Evolutionary conservation across 495 filamentous ascomycete genomes (phyloP).

Genomic region (Lasiosphaeria hispida): DNA sequence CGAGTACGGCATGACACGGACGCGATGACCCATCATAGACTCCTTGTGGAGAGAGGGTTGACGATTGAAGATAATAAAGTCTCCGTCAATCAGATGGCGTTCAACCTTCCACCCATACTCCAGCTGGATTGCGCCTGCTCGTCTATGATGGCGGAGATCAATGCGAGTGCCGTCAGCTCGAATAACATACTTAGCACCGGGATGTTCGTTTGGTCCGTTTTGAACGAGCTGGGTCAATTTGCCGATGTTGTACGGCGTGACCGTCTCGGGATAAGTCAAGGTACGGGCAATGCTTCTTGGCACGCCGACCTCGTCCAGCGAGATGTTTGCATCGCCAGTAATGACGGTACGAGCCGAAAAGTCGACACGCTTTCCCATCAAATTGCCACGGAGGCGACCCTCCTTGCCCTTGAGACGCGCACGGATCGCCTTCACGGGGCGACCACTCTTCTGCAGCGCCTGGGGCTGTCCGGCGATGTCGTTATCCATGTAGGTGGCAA

Average conservation of each 20-base stretch:
- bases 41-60: conserved; percentile 99
- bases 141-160: conserved; percentile 87
- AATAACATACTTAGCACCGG: conserved; percentile 93
- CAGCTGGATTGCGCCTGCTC: conserved; percentile 74
- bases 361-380: conserved; percentile 99
- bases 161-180: conserved; percentile 88
- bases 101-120: conserved; percentile 99
- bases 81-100: conserved; percentile 89
- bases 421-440: conserved; percentile 93
- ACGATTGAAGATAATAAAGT: conserved; percentile 99
- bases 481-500: conserved; percentile 99
- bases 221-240: conserved; percentile 83
- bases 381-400: conserved; percentile 91
- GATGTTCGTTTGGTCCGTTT: conserved; percentile 91
- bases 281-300: conserved; percentile 84
- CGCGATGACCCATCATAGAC: conserved; percentile 99
- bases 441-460: conserved; percentile 92
- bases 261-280: conserved; percentile 93
- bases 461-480: conserved; percentile 95
- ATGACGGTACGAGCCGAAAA: conserved; percentile 99
- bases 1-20: conserved; percentile 97
- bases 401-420: conserved; percentile 98
- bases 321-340: conserved; percentile 94
- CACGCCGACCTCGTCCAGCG: conserved; percentile 94
- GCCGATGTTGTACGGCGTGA: conserved; percentile 96